phyloP scores from a whole-genome alignment of 192 early-diverging fungal genomes.

The Pilobolus umbonatus region DNA sequence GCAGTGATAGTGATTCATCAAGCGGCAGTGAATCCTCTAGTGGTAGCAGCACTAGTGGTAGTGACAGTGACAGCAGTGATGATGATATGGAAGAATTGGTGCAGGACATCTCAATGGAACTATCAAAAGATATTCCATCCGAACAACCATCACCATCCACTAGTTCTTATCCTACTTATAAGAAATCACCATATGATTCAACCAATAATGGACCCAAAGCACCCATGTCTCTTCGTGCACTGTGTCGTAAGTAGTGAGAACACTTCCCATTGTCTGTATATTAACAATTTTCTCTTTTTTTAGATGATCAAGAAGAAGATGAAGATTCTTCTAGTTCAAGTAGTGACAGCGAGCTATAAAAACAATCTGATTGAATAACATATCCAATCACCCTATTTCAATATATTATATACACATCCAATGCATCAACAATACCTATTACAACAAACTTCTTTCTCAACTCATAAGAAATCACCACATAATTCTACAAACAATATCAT shows the following conservation, averaged over 20 bases:
- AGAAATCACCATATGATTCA: neutral
- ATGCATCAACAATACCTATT: no score
- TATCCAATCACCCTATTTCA: no score
- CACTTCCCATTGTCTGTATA: neutral
- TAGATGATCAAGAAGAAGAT: conserved; percentile 18
- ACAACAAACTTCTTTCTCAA: no score
- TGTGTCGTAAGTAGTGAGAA: conserved; percentile 8
- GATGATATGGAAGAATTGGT: conserved; percentile 20
- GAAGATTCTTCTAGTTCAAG: conserved; percentile 15
- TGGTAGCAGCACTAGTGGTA: neutral
- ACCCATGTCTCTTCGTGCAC: conserved; percentile 21
- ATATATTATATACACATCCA: no score
- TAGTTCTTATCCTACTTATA: neutral
- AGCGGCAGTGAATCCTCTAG: conserved; percentile 1
- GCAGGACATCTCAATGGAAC: conserved; percentile 9
- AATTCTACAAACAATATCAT: no score
- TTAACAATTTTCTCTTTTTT: neutral
- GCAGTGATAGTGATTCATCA: neutral
- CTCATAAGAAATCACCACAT: no score
- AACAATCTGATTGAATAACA: no score
- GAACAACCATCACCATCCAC: conserved; percentile 12
- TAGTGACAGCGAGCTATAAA: no score
- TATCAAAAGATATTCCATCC: conserved; percentile 15
- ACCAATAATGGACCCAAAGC: neutral
- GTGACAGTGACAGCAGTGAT: conserved; percentile 15